Conservation (phyloP, 352 stramenopile species). For the Thalassiosira livingstoniorum region DNA sequence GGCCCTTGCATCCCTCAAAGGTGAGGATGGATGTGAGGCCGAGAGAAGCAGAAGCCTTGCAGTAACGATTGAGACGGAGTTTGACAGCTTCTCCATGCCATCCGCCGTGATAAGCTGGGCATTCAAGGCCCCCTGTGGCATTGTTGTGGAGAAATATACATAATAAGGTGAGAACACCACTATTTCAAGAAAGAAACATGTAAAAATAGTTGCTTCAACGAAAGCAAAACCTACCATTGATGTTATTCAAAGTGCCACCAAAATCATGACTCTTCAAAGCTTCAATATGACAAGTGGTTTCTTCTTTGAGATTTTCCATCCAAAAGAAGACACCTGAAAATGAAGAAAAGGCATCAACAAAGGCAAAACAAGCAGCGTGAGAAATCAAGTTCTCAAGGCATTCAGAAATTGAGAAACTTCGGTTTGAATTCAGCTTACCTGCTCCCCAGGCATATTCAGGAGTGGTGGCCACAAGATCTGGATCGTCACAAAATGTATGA, state of each 20-base stretch:
- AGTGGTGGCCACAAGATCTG: constrained; percentile 60
- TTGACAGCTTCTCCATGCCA: constrained; percentile 64
- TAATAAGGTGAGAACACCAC: not conserved
- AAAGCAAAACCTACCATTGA: constrained; percentile 33
- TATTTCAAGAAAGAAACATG: not conserved
- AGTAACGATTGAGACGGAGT: constrained; percentile 68
- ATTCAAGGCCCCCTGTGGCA: constrained; percentile 46
- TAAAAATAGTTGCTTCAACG: not conserved
- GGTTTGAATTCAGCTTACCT: not conserved
- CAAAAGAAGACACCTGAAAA: constrained; percentile 57
- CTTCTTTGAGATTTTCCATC: constrained; percentile 70
- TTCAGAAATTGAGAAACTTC: too few relatives aligned
- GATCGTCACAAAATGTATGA: constrained; percentile 58
- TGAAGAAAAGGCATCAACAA: too few relatives aligned
- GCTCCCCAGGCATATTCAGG: constrained; percentile 58
- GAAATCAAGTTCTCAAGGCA: too few relatives aligned
- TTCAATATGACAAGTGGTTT: constrained; percentile 66
- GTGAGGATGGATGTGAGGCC: constrained; percentile 47
- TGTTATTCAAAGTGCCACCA: constrained; percentile 57
- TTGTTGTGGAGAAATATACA: not conserved
- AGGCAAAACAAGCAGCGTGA: too few relatives aligned
- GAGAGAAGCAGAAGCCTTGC: constrained; percentile 42
- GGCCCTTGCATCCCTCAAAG: constrained; percentile 57
- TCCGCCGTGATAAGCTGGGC: constrained; percentile 59
- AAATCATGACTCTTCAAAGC: constrained; percentile 43